Percentiles rank a stretch among this genome's conserved stretches.
These are phyloP conservation scores for Xerophyta viscosa DNA, from an alignment of 106 monocot species.

Conservation along the genomic window DNA sequence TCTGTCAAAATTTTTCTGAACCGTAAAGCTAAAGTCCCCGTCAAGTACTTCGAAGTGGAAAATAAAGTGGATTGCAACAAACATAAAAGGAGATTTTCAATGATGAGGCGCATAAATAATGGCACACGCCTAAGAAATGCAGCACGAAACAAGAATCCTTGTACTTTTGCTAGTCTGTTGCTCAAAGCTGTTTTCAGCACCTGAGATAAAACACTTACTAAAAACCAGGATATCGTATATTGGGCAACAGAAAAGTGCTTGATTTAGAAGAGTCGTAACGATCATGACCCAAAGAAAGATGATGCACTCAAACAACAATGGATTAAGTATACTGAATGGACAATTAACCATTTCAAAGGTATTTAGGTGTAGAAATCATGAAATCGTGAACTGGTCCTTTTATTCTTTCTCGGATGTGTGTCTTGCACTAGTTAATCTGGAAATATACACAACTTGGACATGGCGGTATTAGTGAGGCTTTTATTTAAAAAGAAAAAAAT, in stretches of 20 bases:
- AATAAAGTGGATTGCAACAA: slow-evolving; percentile 80
- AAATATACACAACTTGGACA: too few species aligned
- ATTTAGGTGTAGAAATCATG: too few species aligned
- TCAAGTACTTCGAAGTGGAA: slow-evolving; percentile 93
- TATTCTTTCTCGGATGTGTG: too few species aligned
- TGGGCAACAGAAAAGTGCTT: neutral
- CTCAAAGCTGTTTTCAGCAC: slow-evolving; percentile 77
- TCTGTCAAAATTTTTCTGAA: slow-evolving; percentile 96
- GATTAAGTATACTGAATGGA: too few species aligned
- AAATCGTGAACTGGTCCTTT: too few species aligned
- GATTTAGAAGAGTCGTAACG: too few species aligned
- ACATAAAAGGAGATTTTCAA: slow-evolving; percentile 84
- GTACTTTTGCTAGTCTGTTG: slow-evolving; percentile 89
- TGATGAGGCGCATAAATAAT: slow-evolving; percentile 64
- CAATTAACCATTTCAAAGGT: too few species aligned
- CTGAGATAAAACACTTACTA: slow-evolving; percentile 40
- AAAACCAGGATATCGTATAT: neutral
- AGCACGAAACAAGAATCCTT: slow-evolving; percentile 92
- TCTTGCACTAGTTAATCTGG: too few species aligned
- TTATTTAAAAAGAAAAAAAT: too few species aligned
- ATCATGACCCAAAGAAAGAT: too few species aligned
- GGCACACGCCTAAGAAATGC: slow-evolving; percentile 88
- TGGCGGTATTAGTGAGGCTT: too few species aligned
- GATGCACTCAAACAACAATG: too few species aligned
- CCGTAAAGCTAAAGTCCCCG: slow-evolving; percentile 59